Percentiles rank a stretch among this genome's conserved stretches.
Conservation (phyloP, 139 green algal genomes). For the Penium margaritaceum region DNA sequence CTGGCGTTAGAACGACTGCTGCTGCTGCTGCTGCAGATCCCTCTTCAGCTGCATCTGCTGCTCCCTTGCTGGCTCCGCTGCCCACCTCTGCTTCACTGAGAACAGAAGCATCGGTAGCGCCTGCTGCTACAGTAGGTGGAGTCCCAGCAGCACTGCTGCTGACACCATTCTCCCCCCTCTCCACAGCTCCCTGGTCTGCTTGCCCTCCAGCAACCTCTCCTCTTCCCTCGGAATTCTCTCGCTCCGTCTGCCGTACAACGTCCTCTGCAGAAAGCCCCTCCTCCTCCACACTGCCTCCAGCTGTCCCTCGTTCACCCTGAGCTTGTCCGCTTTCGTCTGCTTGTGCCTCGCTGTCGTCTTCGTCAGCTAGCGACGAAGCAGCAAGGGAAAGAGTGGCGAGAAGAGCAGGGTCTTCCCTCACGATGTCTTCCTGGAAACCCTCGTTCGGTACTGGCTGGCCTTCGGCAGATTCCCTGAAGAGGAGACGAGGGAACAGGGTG, state of each 20-base stretch:
- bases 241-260: neutral
- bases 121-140: neutral
- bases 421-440: slow-evolving; percentile 30
- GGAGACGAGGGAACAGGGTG: neutral
- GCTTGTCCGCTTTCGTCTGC: too few species aligned
- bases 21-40: neutral
- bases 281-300: too few species aligned
- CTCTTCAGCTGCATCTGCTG: neutral
- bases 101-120: neutral
- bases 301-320: too few species aligned
- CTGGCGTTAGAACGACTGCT: neutral
- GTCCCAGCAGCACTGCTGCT: neutral
- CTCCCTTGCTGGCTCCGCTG: neutral
- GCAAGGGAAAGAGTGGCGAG: too few species aligned
- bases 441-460: slow-evolving; percentile 33
- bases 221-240: neutral
- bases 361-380: too few species aligned
- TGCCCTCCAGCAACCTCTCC: neutral
- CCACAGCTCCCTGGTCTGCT: neutral
- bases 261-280: too few species aligned
- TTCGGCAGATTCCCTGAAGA: slow-evolving; percentile 30
- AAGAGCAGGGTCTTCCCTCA: slow-evolving; percentile 25
- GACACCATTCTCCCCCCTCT: too few species aligned
- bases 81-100: neutral
- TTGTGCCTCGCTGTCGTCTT: too few species aligned